Percentiles rank a stretch among this genome's conserved stretches.
Evolutionary conservation across 2,329 filamentous ascomycete genomes (phyloP).

Genomic region (Trichoderma sp.): DNA sequence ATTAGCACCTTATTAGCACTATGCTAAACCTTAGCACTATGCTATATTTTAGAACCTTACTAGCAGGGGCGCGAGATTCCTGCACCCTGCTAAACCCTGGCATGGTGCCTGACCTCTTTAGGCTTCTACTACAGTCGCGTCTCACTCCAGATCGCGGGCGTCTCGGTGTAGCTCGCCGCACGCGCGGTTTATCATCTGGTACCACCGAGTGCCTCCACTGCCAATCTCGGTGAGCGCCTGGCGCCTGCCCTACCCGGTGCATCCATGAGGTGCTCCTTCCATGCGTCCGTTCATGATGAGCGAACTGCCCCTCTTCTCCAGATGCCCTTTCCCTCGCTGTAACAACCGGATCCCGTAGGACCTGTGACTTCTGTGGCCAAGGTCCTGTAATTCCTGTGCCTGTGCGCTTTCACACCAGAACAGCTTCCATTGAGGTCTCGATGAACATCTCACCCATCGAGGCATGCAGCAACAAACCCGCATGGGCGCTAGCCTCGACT

Average conservation of each 20-base stretch:
- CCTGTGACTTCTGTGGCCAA: neutral
- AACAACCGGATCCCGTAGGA: neutral
- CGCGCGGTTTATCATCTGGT: neutral
- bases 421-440: too few relatives aligned
- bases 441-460: neutral
- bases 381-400: too few relatives aligned
- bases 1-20: too few relatives aligned
- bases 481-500: neutral
- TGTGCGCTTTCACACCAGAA: too few relatives aligned
- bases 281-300: neutral
- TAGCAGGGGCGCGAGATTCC: too few relatives aligned
- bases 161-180: neutral
- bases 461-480: conserved; percentile 6
- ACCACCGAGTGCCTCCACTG: neutral
- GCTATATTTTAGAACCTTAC: too few relatives aligned
- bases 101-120: too few relatives aligned
- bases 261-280: neutral
- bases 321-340: neutral
- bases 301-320: conserved; percentile 20
- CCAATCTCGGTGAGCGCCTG: conserved; percentile 19
- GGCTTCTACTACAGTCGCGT: neutral
- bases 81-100: too few relatives aligned
- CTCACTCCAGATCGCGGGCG: neutral
- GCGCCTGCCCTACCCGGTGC: neutral
- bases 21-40: too few relatives aligned